Evolutionary conservation across 768 basidiomycete genomes (phyloP).

Genomic region (Pulveroboletus ravenelii): DNA sequence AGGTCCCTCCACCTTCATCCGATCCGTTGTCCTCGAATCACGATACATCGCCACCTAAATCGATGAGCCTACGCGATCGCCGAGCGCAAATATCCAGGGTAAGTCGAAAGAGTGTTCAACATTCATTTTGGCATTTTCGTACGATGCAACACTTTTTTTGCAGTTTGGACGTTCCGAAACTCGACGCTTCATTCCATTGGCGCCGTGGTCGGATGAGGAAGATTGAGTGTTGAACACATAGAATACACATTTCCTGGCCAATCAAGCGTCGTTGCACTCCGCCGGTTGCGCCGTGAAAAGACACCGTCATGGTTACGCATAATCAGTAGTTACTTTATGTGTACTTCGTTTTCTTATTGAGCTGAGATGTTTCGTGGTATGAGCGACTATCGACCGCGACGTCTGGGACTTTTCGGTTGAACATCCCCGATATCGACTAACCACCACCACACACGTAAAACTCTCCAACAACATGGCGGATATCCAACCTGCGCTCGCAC

Average conservation of each 20-base stretch:
- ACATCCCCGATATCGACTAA: background rate
- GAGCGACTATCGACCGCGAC: background rate
- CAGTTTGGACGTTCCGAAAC: constrained; percentile 26
- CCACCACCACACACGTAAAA: background rate
- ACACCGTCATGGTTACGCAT: no score
- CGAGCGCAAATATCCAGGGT: constrained; percentile 29
- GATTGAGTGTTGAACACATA: constrained; percentile 11
- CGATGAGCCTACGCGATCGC: constrained; percentile 31
- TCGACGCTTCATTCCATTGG: constrained; percentile 27
- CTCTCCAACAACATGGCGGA: constrained; percentile 24
- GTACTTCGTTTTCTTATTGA: background rate
- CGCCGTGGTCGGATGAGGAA: constrained; percentile 31
- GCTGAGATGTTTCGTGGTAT: background rate
- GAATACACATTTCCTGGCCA: constrained; percentile 13
- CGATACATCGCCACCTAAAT: constrained; percentile 15
- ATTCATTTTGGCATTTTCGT: background rate
- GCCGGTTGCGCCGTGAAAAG: constrained; percentile 7
- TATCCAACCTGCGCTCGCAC: constrained; percentile 36
- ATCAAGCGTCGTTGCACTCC: constrained; percentile 11
- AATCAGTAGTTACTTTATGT: background rate
- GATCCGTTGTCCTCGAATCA: background rate
- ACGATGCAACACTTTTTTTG: constrained; percentile 2
- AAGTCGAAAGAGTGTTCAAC: constrained; percentile 1
- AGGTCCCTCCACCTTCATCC: background rate
- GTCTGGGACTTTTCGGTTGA: background rate